These are phyloP conservation scores for Amylostereum areolatum DNA, from an alignment of 1,284 basidiomycete genomes.

Conservation along the genomic window DNA sequence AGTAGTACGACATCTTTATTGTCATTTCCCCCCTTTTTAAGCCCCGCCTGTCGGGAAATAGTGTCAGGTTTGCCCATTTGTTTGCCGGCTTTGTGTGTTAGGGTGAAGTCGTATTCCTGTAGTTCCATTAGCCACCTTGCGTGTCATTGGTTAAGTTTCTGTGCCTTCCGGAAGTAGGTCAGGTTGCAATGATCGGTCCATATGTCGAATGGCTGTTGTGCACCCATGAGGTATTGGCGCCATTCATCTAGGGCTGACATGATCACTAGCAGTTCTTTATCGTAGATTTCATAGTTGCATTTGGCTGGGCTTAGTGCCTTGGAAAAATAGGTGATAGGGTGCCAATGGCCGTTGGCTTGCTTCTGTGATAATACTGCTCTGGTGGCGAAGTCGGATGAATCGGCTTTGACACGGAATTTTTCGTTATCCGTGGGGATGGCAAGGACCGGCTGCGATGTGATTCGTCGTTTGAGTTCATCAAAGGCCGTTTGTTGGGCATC, in stretches of 20 bases:
- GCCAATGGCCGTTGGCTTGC: conserved; percentile 10
- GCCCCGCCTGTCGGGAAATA: not conserved
- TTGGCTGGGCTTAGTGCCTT: conserved; percentile 8
- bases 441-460: not conserved
- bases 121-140: conserved; percentile 21
- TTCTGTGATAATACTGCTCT: conserved; percentile 9
- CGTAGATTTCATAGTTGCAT: conserved; percentile 30
- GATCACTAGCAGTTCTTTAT: conserved; percentile 33
- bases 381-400: conserved; percentile 9
- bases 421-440: not conserved
- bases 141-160: conserved; percentile 19
- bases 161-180: conserved; percentile 18
- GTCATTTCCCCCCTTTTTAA: not conserved
- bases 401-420: not conserved
- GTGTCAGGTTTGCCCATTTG: not conserved
- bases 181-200: conserved; percentile 26
- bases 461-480: not conserved
- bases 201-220: conserved; percentile 13
- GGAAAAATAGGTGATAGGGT: conserved; percentile 6
- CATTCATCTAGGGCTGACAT: conserved; percentile 23
- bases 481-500: not conserved
- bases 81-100: not conserved
- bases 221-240: conserved; percentile 24
- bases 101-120: not conserved
- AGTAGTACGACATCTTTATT: not conserved